Conservation (phyloP, 2,329 filamentous ascomycete species). For the Monilinia fructigena region DNA sequence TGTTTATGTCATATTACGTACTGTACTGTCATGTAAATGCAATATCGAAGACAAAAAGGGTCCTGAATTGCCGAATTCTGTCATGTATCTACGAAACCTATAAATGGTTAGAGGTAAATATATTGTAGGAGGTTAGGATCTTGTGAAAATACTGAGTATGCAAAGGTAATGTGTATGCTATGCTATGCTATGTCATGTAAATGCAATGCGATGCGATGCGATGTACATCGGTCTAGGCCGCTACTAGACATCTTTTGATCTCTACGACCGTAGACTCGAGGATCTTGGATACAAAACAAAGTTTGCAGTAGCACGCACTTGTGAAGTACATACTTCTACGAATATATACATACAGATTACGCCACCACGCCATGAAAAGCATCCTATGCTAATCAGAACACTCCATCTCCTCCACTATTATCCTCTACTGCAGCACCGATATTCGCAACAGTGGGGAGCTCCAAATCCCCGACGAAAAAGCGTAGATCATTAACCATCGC, state of each 20-base stretch:
- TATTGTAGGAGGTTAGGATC: not conserved
- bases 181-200: slow-evolving; percentile 7
- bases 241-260: not conserved
- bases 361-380: slow-evolving; percentile 7
- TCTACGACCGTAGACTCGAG: not conserved
- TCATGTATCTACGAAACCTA: not conserved
- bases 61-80: not conserved
- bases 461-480: not conserved
- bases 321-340: not conserved
- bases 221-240: slow-evolving; percentile 14
- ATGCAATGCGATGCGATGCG: slow-evolving; percentile 14
- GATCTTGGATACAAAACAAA: slow-evolving; percentile 5
- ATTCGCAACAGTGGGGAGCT: slow-evolving; percentile 4
- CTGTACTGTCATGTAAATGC: slow-evolving; percentile 9
- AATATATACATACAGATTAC: not conserved
- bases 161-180: not conserved
- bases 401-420: not conserved
- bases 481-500: not conserved
- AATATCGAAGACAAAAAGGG: not conserved
- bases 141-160: not conserved
- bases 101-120: slow-evolving; percentile 1
- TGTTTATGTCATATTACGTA: slow-evolving; percentile 1
- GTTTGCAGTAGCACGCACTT: not conserved
- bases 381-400: not conserved
- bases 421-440: slow-evolving; percentile 10